Base-by-base conservation (phyloP, 2,329 filamentous ascomycete genomes). In the Cladophialophora bantiana region DNA sequence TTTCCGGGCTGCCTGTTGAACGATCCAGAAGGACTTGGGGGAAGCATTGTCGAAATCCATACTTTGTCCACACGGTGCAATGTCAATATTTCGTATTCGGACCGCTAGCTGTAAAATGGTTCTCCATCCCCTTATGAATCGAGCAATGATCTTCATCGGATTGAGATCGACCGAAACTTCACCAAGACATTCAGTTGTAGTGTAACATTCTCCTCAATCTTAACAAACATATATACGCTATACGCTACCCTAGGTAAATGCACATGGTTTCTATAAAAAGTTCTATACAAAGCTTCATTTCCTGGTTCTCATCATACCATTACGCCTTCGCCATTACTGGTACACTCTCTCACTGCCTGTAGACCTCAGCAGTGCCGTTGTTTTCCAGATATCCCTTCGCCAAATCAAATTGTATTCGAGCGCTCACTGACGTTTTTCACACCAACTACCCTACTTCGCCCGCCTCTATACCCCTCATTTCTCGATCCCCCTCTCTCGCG, bases 121-220 rank as follows among this genome's bases (percentile, higher is more conserved):
- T 50, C 42, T 10, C 45, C 45, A 26, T 20, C 7, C 45, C 26
- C 45, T 18, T 12, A 2, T 50, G 45, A 42, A 42, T 2, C 1
- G n/a, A 42, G 15, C 40, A n/a, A 50, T 20, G 45, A 50, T 50
- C 45, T 31, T 26, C 45, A 26, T 50, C 57, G 57, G 40, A 13
- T 7, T 36, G 45, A 59, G 13, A 12, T 36, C 4, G 3, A 50
- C 57, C 57, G 57, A 50, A 13, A 13, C 12, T 6, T 50, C 20
- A 20, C 1, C 45, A 50, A 26, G 20, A 26, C 18, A 10, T 50
- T 2, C 20, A 32, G 18, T 59, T 50, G n/a, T 48, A 32, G 18
- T 59, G 56, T 35, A 59, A 59, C 56, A 48, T 59, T 59, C 56
- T 59, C 56, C 56, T 36, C 56, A 45, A 45, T 26, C 26, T 5